These are phyloP conservation scores for Pyrus pyrifolia DNA, from an alignment of 306 rosid genomes.

Conservation along the genomic window DNA sequence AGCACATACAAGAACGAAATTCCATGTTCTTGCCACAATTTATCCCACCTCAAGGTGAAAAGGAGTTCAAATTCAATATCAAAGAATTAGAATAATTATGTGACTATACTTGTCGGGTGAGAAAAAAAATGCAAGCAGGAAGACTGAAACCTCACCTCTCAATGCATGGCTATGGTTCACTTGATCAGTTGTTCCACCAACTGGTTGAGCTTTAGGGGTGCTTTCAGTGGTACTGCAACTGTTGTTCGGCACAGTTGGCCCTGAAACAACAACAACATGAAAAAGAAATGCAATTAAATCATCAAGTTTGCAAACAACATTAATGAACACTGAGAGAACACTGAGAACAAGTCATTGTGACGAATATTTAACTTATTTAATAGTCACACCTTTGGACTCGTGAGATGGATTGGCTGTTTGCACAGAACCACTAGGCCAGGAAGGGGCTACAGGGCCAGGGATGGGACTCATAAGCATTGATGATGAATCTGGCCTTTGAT, in stretches of 20 bases:
- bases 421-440: constrained; percentile 49
- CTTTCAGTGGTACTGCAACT: constrained; percentile 75
- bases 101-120: background rate
- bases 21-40: no score
- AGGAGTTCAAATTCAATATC: background rate
- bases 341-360: background rate
- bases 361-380: background rate
- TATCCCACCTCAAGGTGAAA: background rate
- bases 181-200: constrained; percentile 53
- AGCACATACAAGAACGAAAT: background rate
- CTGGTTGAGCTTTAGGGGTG: constrained; percentile 36
- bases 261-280: constrained; percentile 26
- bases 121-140: background rate
- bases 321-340: no score
- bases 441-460: constrained; percentile 40
- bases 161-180: constrained; percentile 44
- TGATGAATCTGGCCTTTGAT: constrained; percentile 49
- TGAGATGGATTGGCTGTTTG: constrained; percentile 41
- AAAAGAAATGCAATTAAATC: background rate
- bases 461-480: constrained; percentile 47
- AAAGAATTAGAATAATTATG: background rate
- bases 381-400: constrained; percentile 34
- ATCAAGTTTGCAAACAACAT: constrained; percentile 4
- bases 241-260: constrained; percentile 44
- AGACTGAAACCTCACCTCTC: constrained; percentile 50